A percentile compares a stretch with the other conserved stretches of the same genome.
These are phyloP conservation scores for Dorcoceras hygrometricum DNA, from an alignment of 257 asterid genomes.

Conservation along the genomic window DNA sequence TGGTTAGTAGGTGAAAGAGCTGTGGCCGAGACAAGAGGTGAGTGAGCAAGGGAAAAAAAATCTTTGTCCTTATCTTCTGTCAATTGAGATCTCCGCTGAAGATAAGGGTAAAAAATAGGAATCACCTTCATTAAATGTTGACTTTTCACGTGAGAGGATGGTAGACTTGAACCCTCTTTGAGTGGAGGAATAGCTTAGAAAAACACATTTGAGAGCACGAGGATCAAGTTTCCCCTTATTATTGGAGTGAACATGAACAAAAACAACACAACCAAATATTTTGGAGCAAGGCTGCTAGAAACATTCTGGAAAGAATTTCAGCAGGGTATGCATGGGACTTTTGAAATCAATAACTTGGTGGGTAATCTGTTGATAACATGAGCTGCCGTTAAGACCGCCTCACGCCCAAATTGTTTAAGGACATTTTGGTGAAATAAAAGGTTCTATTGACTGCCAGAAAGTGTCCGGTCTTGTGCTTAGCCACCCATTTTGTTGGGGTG, in stretches of 20 bases:
- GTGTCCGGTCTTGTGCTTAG: slow-evolving; percentile 3
- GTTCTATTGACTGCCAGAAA: neutral
- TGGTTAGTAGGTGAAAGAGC: neutral
- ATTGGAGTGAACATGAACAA: neutral
- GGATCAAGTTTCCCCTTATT: neutral
- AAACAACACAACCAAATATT: neutral
- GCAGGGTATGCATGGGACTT: too few relatives aligned
- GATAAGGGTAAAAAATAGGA: neutral
- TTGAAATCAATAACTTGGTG: too few relatives aligned
- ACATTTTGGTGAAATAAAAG: neutral
- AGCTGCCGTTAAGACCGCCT: too few relatives aligned
- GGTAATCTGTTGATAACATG: too few relatives aligned
- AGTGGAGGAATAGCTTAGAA: neutral
- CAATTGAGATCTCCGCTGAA: neutral
- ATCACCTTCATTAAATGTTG: too few relatives aligned
- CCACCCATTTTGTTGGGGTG: slow-evolving; percentile 28
- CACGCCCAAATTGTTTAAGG: neutral
- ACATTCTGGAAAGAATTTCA: too few relatives aligned
- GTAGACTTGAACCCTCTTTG: neutral
- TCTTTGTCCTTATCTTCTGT: neutral
- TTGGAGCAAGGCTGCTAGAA: neutral
- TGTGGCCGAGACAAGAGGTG: neutral
- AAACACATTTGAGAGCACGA: too few relatives aligned
- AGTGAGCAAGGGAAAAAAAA: neutral
- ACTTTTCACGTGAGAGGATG: neutral